Percentiles rank a stretch among this genome's conserved stretches.
phyloP scores from a whole-genome alignment of 306 rosid species.

The Macrotyloma uniflorum region DNA sequence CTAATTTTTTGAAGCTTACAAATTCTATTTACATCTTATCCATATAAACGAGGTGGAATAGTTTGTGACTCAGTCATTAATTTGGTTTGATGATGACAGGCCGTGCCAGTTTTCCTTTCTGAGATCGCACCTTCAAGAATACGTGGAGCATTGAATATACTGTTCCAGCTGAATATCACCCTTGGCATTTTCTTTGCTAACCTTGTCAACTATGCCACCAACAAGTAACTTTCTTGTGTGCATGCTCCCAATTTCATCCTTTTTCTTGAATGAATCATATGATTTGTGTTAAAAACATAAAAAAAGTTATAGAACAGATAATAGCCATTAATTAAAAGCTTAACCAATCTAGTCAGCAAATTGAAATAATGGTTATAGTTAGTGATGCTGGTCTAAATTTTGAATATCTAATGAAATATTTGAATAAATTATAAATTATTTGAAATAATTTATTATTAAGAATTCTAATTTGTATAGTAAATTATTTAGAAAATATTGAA shows the following conservation, averaged over 20 bases:
- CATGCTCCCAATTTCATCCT: background rate
- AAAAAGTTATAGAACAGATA: too few species aligned
- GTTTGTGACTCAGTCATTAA: background rate
- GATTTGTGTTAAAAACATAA: background rate
- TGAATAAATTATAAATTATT: too few species aligned
- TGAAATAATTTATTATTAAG: too few species aligned
- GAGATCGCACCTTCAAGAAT: constrained; percentile 95
- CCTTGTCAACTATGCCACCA: constrained; percentile 75
- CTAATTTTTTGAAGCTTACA: background rate
- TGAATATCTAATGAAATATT: too few species aligned
- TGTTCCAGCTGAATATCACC: constrained; percentile 81
- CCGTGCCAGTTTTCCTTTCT: constrained; percentile 88
- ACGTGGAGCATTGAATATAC: constrained; percentile 86
- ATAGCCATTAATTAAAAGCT: too few species aligned
- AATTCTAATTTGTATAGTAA: too few species aligned
- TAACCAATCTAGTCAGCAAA: too few species aligned
- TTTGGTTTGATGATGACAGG: constrained; percentile 51
- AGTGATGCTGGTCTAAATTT: too few species aligned
- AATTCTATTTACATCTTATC: background rate
- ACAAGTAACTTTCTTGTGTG: constrained; percentile 50
- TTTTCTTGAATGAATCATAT: background rate
- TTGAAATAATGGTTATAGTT: too few species aligned
- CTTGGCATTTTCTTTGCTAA: constrained; percentile 87
- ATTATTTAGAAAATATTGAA: too few species aligned
- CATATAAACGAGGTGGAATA: background rate